Percentiles rank a stretch among this genome's conserved stretches.
Conservation (phyloP, 371 early-diverging fungal species). For the Sporodiniella umbellata region DNA sequence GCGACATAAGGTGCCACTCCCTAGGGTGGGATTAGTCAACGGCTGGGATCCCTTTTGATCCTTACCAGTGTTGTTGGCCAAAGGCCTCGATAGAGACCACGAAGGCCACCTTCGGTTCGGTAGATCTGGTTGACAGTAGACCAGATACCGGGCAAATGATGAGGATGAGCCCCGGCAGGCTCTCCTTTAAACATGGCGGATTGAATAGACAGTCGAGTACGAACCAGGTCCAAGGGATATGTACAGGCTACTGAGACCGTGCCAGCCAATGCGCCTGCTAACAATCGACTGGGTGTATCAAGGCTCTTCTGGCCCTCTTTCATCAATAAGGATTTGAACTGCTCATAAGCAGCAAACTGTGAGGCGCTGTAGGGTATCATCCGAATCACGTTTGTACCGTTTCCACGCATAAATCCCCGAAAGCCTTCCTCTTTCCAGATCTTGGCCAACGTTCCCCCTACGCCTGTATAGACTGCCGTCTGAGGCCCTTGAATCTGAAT, state of each 20-base stretch:
- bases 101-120: slow-evolving; percentile 73
- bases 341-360: slow-evolving; percentile 89
- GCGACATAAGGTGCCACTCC: slow-evolving; percentile 88
- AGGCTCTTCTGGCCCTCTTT: slow-evolving; percentile 67
- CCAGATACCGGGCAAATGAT: slow-evolving; percentile 72
- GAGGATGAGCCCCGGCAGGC: no score
- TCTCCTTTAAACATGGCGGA: slow-evolving; percentile 51
- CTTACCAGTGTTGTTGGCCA: slow-evolving; percentile 78
- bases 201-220: slow-evolving; percentile 81
- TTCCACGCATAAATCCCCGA: slow-evolving; percentile 85
- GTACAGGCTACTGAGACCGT: slow-evolving; percentile 80
- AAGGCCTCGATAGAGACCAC: slow-evolving; percentile 83
- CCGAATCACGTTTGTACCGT: slow-evolving; percentile 90
- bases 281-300: slow-evolving; percentile 68
- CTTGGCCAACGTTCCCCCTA: slow-evolving; percentile 68
- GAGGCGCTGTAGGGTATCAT: slow-evolving; percentile 90
- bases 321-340: slow-evolving; percentile 66
- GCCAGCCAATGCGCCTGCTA: slow-evolving; percentile 84
- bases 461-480: slow-evolving; percentile 62
- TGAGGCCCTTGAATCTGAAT: slow-evolving; percentile 72
- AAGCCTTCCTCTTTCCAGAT: slow-evolving; percentile 90
- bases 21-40: slow-evolving; percentile 26
- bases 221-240: slow-evolving; percentile 86
- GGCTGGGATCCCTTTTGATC: not conserved
- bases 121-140: slow-evolving; percentile 67